Evolutionary conservation across 2,329 filamentous ascomycete genomes (phyloP), one percentile per base, ranked within the genome.

Genomic region (Penicillium sp.): DNA sequence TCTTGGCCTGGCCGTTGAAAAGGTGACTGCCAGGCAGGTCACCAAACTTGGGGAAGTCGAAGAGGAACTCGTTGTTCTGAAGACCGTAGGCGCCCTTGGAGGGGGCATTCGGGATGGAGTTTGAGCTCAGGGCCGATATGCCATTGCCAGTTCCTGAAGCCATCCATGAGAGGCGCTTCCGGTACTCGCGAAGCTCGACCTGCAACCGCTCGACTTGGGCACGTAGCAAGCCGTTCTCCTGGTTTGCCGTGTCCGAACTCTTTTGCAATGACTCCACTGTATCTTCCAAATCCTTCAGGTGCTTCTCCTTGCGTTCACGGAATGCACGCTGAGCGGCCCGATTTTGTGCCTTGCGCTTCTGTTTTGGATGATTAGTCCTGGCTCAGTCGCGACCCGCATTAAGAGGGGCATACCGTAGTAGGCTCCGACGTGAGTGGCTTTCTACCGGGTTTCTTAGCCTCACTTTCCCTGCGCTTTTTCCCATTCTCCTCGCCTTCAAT

Each of bases 341-440:
- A 64, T 97, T 97, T 70, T 97, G 92, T 9, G 94, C 94, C 78
- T 99, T 99, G 65, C 77, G 76, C 66, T 79, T 79, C 75, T 79
- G 58, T 49, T 49, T 50, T 18, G 36, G 21, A 21, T 16, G 1
- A 57, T 73, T 64, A 72, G 66, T 53, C 52, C 46, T 32, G 40
- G 38, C 18, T 22, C 39, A 34, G 42, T 27, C 32, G 36, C 38
- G 27, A 46, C 32, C 14, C 44, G 18, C 39, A 18, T 41, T 29
- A n/a, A 21, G 44, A 41, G 32, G 21, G 41, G 42, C 92, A 79
- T 86, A 97, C 93, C 63, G 92, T 94, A 64, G 90, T 97, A 22
- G 94, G 94, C 74, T 97, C 94, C 21, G 90, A 95, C 45, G 91
- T 97, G 67, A 97, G 81, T 18, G 93, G 94, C 80, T 99, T 99